These are phyloP conservation scores for Apiotrichum montevideense DNA, from an alignment of 1,284 basidiomycete species.

Conservation along the genomic window DNA sequence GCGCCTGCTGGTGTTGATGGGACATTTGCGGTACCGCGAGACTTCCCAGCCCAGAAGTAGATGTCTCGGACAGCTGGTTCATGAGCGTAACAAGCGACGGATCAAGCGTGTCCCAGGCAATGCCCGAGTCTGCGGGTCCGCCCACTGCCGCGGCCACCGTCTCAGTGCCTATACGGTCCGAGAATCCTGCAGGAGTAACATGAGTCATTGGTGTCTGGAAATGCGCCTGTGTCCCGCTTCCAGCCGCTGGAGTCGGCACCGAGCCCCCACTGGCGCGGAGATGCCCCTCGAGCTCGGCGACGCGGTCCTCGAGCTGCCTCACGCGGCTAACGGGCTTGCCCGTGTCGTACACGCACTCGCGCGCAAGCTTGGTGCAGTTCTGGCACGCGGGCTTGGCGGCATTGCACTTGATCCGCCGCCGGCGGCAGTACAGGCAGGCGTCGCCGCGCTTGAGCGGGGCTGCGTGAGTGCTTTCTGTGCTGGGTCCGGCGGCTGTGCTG, in stretches of 20 bases:
- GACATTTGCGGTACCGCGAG: neutral
- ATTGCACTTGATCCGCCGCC: slow-evolving; percentile 38
- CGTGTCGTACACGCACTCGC: slow-evolving; percentile 39
- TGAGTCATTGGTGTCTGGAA: neutral
- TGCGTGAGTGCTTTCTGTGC: neutral
- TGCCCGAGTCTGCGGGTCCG: too few species aligned
- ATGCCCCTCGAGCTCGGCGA: slow-evolving; percentile 33
- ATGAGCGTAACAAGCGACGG: slow-evolving; percentile 30
- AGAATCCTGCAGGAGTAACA: neutral
- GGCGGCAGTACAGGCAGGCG: slow-evolving; percentile 43
- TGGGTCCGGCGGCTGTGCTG: neutral
- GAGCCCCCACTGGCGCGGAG: neutral
- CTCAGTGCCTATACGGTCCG: too few species aligned
- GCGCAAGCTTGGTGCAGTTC: slow-evolving; percentile 29
- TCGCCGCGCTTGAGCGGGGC: slow-evolving; percentile 37
- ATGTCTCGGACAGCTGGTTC: slow-evolving; percentile 17
- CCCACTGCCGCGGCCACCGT: too few species aligned
- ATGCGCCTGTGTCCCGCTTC: too few species aligned
- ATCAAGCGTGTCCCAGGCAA: slow-evolving; percentile 36
- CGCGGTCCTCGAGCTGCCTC: slow-evolving; percentile 40
- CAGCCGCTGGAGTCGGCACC: neutral
- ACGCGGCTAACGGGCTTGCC: slow-evolving; percentile 39
- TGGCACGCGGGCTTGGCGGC: slow-evolving; percentile 37
- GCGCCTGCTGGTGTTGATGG: neutral
- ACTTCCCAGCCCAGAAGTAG: neutral